Base-by-base conservation (phyloP, 768 basidiomycete genomes). In the Chalciporus chontae region DNA sequence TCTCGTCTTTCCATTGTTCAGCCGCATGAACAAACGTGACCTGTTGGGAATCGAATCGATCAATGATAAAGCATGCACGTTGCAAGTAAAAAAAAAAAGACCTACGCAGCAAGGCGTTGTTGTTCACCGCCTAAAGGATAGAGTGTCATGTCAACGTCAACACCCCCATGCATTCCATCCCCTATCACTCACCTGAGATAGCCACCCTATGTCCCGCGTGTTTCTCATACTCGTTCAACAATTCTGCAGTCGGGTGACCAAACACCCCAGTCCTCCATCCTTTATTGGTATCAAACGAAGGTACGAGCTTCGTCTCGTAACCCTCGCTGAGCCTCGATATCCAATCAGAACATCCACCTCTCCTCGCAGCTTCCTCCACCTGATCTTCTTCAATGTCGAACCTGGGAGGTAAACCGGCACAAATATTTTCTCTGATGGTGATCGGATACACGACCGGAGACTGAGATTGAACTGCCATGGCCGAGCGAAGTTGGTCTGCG, bases 41-140 rank as follows among this genome's bases (percentile, higher is more conserved):
- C 78, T 78, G 46, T 9, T 31, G 23, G 15, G 11, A 38, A 46
- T 34, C 29, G 9, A 9, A 5, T 26, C 14, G 14, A n/a, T 36
- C 34, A 36, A 11, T 11, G 9, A 11, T n/a, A n/a, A n/a, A n/a
- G n/a, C n/a, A n/a, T 31, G 13, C 31, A 36, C 34, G n/a, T 36
- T 14, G 15, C 2, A 10, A 4, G 8, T 36, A 15, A n/a, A 14
- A 14, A 5, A 36, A 15, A 37, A 15, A 19, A 29, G 37, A 48
- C 77, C 45, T 55, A 79, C 79, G 75, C 77, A 7, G 75, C 67
- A 8, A 81, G 53, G 1, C 76, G 69, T 58, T 80, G 80, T 40
- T 60, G 72, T 57, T 81, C 78, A 2, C 77, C 78, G 17, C 69
- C 75, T 43, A 29, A 40, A 36, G 8, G n/a, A 36, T n/a, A 14